phyloP scores from a whole-genome alignment of 768 basidiomycete genomes.

The Collybia nuda region DNA sequence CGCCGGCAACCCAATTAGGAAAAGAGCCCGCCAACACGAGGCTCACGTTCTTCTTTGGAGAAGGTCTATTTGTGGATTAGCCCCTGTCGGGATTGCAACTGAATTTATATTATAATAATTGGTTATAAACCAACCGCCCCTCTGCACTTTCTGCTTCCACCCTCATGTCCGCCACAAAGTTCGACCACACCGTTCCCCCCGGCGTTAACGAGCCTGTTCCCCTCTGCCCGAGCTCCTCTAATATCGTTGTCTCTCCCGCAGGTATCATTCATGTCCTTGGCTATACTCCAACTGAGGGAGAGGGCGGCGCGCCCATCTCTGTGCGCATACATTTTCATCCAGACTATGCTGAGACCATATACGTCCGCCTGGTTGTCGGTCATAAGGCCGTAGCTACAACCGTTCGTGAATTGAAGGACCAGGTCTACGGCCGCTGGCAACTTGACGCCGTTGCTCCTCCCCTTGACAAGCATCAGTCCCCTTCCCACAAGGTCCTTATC shows the following conservation, averaged over 20 bases:
- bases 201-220: constrained; percentile 1
- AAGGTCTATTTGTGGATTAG: constrained; percentile 6
- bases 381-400: constrained; percentile 65
- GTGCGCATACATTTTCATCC: constrained; percentile 62
- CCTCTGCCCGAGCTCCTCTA: constrained; percentile 11
- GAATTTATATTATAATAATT: constrained; percentile 12
- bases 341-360: constrained; percentile 49
- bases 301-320: constrained; percentile 59
- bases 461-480: constrained; percentile 40
- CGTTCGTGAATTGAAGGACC: constrained; percentile 52
- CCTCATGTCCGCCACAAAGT: neutral
- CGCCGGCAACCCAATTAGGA: no score
- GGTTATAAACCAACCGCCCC: neutral
- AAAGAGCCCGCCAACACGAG: no score
- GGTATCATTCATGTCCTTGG: constrained; percentile 65
- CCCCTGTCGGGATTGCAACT: constrained; percentile 14
- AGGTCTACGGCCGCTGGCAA: constrained; percentile 57
- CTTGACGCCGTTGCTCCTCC: constrained; percentile 63
- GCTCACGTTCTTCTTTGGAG: no score
- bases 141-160: neutral
- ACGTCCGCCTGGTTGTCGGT: constrained; percentile 75
- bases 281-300: constrained; percentile 66
- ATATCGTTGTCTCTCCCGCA: constrained; percentile 42
- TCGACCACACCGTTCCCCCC: neutral
- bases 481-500: constrained; percentile 47